Conservation (phyloP, 495 filamentous ascomycete species). For the Jackrogersella multiformis region DNA sequence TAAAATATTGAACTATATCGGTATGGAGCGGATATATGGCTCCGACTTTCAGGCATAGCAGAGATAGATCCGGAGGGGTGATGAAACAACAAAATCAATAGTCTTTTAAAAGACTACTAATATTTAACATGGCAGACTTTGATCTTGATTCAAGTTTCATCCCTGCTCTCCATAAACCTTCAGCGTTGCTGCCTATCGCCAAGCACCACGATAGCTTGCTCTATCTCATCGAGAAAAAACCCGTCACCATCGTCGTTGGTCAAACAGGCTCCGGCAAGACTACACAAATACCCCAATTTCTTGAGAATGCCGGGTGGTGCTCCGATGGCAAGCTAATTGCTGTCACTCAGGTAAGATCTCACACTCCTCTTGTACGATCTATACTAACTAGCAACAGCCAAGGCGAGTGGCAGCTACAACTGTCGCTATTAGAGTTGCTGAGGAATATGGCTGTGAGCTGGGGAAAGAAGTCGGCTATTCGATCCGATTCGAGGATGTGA, state of each 20-base stretch:
- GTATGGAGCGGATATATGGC: not conserved
- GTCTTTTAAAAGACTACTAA: not conserved
- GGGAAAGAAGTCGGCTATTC: slow-evolving; percentile 97
- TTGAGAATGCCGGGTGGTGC: slow-evolving; percentile 91
- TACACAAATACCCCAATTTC: slow-evolving; percentile 87
- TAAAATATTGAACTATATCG: no score
- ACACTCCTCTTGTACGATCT: not conserved
- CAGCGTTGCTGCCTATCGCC: slow-evolving; percentile 79
- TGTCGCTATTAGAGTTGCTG: slow-evolving; percentile 88
- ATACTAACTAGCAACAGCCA: slow-evolving; percentile 64
- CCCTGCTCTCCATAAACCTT: slow-evolving; percentile 79
- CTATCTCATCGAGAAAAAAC: slow-evolving; percentile 78
- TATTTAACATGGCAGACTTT: slow-evolving; percentile 59
- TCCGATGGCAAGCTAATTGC: slow-evolving; percentile 80
- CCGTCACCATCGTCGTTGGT: slow-evolving; percentile 85
- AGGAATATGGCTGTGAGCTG: slow-evolving; percentile 89
- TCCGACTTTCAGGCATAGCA: not conserved
- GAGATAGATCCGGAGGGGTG: not conserved
- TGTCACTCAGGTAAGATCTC: slow-evolving; percentile 81
- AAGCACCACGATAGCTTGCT: slow-evolving; percentile 76
- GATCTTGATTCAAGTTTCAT: slow-evolving; percentile 74
- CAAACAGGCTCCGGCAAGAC: slow-evolving; percentile 94
- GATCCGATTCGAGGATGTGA: slow-evolving; percentile 95
- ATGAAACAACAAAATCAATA: not conserved
- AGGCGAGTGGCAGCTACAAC: slow-evolving; percentile 92